Base-by-base conservation (phyloP, 495 filamentous ascomycete genomes). In the Trichocladium antarcticum region DNA sequence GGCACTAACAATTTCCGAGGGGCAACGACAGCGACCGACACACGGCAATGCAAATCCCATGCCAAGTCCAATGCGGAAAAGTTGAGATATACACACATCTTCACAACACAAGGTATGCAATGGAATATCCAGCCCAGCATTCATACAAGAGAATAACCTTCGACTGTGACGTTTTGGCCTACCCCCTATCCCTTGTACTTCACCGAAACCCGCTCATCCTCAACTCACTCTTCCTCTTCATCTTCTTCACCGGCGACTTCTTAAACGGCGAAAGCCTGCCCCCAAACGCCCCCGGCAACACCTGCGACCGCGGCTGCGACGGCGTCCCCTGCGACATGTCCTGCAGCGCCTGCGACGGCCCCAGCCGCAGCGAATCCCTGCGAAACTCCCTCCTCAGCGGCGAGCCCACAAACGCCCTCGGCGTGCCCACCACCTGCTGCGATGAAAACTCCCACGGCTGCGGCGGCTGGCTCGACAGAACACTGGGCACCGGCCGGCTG, bases 191-290 rank as follows among this genome's bases (percentile, higher is more conserved):
- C n/a, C n/a, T n/a, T n/a, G n/a, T n/a, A n/a, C n/a, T n/a, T 28
- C 39, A 56, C 28, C 53, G 19, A 51, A 56, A 56, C 39, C 53
- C 53, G 21, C 52, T 55, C 45, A 58, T 35, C 52, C 56, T 10
- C 15, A 37, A 24, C 37, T 43, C 55, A 35, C 55, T 57, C 51
- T 51, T 54, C 34, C 49, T 34, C 56, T 58, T 58, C 15, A 15
- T n/a, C 50, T 46, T 51, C 50, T 54, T 54, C 41, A 45, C 1
- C 15, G 49, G 49, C 5, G 27, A 35, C 24, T 43, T 49, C 45
- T 48, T 50, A 22, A 50, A 47, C 32, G 44, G 42, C 43, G 47
- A 47, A 29, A 50, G 49, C 29, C 51, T 27, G n/a, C 40, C 51
- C 2, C 49, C 56, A 43, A 48, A 42, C 27, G 48, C 24, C 11